Conservation (phyloP, 2,329 filamentous ascomycete species). For the Cytospora mali region DNA sequence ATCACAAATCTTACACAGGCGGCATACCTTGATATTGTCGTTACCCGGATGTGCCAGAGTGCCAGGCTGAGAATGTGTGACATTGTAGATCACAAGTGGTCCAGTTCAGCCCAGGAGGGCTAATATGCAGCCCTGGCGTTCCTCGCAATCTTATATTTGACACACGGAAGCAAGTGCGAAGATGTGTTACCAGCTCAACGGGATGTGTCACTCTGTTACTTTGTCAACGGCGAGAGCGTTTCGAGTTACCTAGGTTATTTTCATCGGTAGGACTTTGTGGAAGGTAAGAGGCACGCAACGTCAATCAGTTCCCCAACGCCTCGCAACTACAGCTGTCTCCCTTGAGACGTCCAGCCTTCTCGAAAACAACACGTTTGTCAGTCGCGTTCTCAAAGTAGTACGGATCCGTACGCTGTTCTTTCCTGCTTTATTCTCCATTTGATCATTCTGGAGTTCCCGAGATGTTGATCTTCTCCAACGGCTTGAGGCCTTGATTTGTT, state of each 20-base stretch:
- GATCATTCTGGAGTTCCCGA: constrained; percentile 6
- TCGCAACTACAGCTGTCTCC: constrained; percentile 18
- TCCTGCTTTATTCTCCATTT: constrained; percentile 4
- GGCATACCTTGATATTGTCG: neutral
- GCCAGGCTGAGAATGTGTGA: constrained; percentile 1
- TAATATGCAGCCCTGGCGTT: constrained; percentile 5
- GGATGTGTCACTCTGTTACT: constrained; percentile 4
- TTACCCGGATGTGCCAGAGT: neutral
- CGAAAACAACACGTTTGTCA: constrained; percentile 11
- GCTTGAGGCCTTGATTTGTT: constrained; percentile 5
- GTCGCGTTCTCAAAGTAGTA: constrained; percentile 17
- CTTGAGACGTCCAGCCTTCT: too few species aligned
- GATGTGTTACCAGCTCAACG: constrained; percentile 7
- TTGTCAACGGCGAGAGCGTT: constrained; percentile 14
- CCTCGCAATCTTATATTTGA: constrained; percentile 18
- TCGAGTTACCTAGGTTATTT: constrained; percentile 8
- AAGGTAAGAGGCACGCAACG: constrained; percentile 14
- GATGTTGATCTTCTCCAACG: constrained; percentile 24
- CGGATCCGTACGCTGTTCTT: too few species aligned
- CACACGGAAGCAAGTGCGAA: constrained; percentile 5
- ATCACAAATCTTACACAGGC: constrained; percentile 15
- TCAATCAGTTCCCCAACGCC: constrained; percentile 15
- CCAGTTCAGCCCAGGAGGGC: neutral
- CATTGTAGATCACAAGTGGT: neutral
- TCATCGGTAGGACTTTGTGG: neutral